phyloP scores from a whole-genome alignment of 2,329 filamentous ascomycete genomes.

The Pezicula neosporulosa region DNA sequence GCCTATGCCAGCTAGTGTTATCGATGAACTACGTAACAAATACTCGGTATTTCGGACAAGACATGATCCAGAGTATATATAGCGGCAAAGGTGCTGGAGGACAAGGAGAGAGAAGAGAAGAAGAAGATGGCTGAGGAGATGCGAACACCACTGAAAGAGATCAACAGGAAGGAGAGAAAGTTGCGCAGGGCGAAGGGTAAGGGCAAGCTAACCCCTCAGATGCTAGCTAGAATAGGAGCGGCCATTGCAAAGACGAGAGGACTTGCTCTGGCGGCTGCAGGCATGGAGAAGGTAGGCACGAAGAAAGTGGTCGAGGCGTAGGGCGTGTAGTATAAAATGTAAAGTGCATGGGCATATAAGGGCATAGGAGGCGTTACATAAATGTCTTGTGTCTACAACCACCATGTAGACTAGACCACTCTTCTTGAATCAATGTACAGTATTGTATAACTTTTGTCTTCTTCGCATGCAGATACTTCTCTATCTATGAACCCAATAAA shows the following conservation, averaged over 20 bases:
- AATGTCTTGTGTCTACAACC: not conserved
- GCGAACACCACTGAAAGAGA: slow-evolving; percentile 28
- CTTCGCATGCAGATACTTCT: not conserved
- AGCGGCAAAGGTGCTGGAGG: slow-evolving; percentile 58
- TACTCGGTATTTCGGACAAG: slow-evolving; percentile 79
- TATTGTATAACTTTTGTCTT: slow-evolving; percentile 3
- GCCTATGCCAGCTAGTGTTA: slow-evolving; percentile 74
- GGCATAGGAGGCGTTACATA: slow-evolving; percentile 14
- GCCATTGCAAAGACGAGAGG: slow-evolving; percentile 25
- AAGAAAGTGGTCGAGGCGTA: slow-evolving; percentile 6
- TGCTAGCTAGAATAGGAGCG: slow-evolving; percentile 28
- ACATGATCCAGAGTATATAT: slow-evolving; percentile 74
- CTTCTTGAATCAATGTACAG: slow-evolving; percentile 13
- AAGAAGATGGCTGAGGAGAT: slow-evolving; percentile 22
- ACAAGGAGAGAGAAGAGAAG: slow-evolving; percentile 36
- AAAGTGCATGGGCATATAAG: slow-evolving; percentile 17
- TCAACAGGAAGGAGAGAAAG: slow-evolving; percentile 23
- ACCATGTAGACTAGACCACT: slow-evolving; percentile 10
- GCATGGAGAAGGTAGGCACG: slow-evolving; percentile 10
- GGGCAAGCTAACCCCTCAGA: slow-evolving; percentile 22
- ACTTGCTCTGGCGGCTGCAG: slow-evolving; percentile 13
- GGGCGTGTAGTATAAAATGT: slow-evolving; percentile 27
- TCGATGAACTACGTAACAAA: slow-evolving; percentile 82
- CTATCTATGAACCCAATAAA: slow-evolving; percentile 30
- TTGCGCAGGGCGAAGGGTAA: slow-evolving; percentile 26